Evolutionary conservation across 208 protist genomes (phyloP).

Genomic region (Acanthamoeba sp.): DNA sequence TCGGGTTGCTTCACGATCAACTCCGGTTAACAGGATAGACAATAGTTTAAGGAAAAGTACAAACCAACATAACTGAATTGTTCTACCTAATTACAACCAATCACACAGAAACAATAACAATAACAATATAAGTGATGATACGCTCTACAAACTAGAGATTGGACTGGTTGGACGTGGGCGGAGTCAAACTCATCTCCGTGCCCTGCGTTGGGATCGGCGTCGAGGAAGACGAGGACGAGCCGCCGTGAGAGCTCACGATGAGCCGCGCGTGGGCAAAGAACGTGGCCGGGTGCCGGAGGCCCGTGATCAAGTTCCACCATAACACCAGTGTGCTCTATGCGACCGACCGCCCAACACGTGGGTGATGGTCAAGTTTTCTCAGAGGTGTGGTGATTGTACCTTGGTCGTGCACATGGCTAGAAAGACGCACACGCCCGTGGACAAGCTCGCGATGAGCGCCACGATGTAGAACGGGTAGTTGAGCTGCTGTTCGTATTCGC

Average conservation of each 20-base stretch:
- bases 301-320: background rate
- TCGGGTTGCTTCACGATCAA: too few species aligned
- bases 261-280: background rate
- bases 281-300: background rate
- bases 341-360: background rate
- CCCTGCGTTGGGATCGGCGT: too few species aligned
- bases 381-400: background rate
- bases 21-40: too few species aligned
- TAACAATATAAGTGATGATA: too few species aligned
- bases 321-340: constrained; percentile 27
- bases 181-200: background rate
- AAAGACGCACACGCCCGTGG: constrained; percentile 30
- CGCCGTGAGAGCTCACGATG: background rate
- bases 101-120: too few species aligned
- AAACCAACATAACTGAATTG: too few species aligned
- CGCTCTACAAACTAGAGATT: too few species aligned
- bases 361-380: background rate
- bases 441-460: background rate
- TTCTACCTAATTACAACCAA: too few species aligned
- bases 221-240: background rate
- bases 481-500: background rate
- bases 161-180: background rate
- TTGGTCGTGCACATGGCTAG: constrained; percentile 29
- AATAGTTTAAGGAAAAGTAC: too few species aligned
- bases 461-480: constrained; percentile 64